Conservation (phyloP, 2,329 filamentous ascomycete genomes). For the Sporothrix schenckii region DNA sequence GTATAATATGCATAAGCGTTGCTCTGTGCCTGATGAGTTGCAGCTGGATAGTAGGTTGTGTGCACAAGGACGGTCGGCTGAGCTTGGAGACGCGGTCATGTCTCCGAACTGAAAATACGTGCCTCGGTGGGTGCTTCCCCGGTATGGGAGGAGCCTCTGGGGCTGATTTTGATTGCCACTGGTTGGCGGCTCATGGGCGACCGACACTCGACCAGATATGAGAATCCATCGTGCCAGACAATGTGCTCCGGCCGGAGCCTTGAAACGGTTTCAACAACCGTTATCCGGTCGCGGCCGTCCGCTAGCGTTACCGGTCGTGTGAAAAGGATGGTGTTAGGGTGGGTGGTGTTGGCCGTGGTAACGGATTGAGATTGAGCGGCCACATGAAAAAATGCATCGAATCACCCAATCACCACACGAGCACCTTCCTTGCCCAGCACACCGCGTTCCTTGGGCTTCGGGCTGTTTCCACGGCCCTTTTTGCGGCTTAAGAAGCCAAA, state of each 20-base stretch:
- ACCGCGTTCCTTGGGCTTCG: constrained; percentile 90
- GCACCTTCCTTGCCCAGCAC: constrained; percentile 95
- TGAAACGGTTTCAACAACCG: not conserved
- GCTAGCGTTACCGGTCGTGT: not conserved
- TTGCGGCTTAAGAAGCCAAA: constrained; percentile 88
- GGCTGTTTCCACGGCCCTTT: constrained; percentile 86
- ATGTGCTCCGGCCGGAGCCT: not conserved
- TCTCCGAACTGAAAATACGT: not conserved
- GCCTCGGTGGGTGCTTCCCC: not conserved
- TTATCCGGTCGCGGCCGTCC: not conserved
- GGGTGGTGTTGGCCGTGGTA: not conserved
- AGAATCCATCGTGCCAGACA: not conserved
- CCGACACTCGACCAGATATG: not conserved
- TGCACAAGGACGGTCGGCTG: no score
- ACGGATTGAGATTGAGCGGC: no score
- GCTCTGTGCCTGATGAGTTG: no score
- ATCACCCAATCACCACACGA: constrained; percentile 73
- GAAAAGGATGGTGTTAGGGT: not conserved
- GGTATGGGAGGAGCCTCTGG: not conserved
- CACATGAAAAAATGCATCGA: not conserved
- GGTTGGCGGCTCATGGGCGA: not conserved
- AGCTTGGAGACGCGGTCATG: not conserved
- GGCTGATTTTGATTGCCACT: not conserved
- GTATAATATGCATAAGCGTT: constrained; percentile 11
- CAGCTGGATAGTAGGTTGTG: no score